Evolutionary conservation across 305 asterid genomes (phyloP).

Genomic region (Fraxinus sp.): DNA sequence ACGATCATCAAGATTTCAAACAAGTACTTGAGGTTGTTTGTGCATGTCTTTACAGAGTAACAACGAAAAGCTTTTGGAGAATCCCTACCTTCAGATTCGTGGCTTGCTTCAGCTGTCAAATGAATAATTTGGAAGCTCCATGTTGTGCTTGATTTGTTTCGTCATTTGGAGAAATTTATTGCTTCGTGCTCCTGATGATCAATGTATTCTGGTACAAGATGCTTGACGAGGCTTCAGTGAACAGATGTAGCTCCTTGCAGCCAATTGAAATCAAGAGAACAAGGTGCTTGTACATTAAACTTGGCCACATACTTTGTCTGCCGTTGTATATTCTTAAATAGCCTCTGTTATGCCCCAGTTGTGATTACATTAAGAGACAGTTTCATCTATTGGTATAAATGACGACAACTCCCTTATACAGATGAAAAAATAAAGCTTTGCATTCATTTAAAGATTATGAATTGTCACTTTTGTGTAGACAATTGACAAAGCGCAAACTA

Average conservation of each 20-base stretch:
- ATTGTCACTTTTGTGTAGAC: conserved; percentile 26
- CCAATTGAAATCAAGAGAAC: conserved; percentile 20
- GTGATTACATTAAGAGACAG: conserved; percentile 17
- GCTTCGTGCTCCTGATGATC: conserved; percentile 27
- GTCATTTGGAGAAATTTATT: conserved; percentile 26
- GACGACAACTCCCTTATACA: conserved; percentile 24
- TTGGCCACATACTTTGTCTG: conserved; percentile 11
- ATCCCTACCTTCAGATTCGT: conserved; percentile 99
- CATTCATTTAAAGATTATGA: conserved; percentile 27
- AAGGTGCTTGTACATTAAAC: conserved; percentile 24
- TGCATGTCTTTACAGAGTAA: conserved; percentile 72
- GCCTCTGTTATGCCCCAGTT: conserved; percentile 19
- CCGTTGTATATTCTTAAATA: conserved; percentile 4
- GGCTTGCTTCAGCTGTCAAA: conserved; percentile 86
- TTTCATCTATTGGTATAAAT: conserved; percentile 23
- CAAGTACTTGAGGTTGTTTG: conserved; percentile 24
- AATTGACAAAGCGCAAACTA: conserved; percentile 20
- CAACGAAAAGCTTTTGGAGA: conserved; percentile 96
- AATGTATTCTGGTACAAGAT: conserved; percentile 5
- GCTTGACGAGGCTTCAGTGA: conserved; percentile 21
- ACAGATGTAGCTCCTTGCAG: conserved; percentile 24
- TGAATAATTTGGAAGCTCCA: conserved; percentile 37
- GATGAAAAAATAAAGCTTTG: conserved; percentile 21
- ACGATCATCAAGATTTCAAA: conserved; percentile 16
- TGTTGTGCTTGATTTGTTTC: conserved; percentile 26